phyloP scores from a whole-genome alignment of 169 alveolate genomes.

The Besnoitia besnoiti region DNA sequence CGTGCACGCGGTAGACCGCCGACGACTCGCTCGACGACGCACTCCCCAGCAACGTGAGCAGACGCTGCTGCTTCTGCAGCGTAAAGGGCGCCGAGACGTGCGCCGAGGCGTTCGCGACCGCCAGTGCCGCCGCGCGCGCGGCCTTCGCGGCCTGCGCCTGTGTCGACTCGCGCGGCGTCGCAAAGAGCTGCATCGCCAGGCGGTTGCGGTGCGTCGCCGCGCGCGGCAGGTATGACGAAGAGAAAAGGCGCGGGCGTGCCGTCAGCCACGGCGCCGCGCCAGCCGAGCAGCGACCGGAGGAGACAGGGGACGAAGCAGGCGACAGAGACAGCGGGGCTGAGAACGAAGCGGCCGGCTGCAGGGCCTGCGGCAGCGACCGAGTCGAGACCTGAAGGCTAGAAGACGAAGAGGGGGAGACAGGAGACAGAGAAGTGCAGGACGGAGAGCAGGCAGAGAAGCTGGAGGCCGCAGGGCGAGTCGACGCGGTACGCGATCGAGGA shows the following conservation, averaged over 20 bases:
- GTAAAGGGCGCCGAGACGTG: constrained; percentile 41
- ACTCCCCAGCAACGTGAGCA: background rate
- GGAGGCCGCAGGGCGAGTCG: background rate
- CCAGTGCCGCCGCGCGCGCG: constrained; percentile 14
- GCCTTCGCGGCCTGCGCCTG: background rate
- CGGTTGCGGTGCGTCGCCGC: constrained; percentile 43
- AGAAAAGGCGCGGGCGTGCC: background rate
- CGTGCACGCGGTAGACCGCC: background rate
- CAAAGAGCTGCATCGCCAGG: constrained; percentile 4
- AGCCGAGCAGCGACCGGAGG: background rate
- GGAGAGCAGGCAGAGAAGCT: background rate
- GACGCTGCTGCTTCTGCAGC: constrained; percentile 56
- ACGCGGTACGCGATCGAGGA: background rate
- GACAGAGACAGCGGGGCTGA: background rate
- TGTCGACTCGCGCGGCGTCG: constrained; percentile 18
- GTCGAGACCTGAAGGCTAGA: no score
- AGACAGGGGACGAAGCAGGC: background rate
- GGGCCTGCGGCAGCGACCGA: background rate
- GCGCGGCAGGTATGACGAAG: constrained; percentile 22
- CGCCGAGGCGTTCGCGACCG: background rate
- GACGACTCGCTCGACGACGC: background rate
- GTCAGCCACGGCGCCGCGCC: background rate
- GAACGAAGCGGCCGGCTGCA: background rate
- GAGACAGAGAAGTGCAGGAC: background rate
- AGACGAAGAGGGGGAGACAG: background rate